These are phyloP conservation scores for Capronia coronata DNA, from an alignment of 2,329 filamentous ascomycete species.

Conservation along the genomic window DNA sequence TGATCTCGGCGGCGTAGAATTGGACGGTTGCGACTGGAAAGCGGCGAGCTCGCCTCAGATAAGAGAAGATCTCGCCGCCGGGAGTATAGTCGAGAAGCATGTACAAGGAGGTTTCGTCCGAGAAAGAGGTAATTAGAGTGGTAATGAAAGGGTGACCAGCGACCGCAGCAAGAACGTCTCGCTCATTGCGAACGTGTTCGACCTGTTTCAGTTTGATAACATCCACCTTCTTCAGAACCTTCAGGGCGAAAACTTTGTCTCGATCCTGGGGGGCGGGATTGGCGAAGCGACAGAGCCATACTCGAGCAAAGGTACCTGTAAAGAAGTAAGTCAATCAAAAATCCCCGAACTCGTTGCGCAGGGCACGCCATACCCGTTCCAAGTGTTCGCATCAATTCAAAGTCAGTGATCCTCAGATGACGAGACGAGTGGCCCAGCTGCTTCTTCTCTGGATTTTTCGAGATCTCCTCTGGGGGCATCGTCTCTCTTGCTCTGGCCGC, in stretches of 20 bases:
- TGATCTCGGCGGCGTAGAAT: constrained; percentile 62
- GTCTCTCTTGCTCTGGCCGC: constrained; percentile 10
- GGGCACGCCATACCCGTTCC: constrained; percentile 39
- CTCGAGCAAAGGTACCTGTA: constrained; percentile 46
- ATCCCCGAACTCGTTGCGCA: neutral
- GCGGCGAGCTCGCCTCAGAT: constrained; percentile 54
- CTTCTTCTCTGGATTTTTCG: constrained; percentile 36
- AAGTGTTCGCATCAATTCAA: constrained; percentile 44
- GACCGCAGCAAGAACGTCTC: constrained; percentile 56
- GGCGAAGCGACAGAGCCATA: constrained; percentile 44
- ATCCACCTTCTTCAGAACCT: constrained; percentile 47
- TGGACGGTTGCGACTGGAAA: constrained; percentile 55
- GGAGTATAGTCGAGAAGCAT: constrained; percentile 60
- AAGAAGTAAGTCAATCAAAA: constrained; percentile 7
- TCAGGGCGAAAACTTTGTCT: constrained; percentile 44
- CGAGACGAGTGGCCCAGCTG: constrained; percentile 35
- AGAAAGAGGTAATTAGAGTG: constrained; percentile 58
- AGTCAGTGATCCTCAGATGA: constrained; percentile 39
- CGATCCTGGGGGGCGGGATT: constrained; percentile 33
- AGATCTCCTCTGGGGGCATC: constrained; percentile 31
- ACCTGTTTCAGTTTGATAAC: constrained; percentile 59
- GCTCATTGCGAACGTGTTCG: constrained; percentile 62
- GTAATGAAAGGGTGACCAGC: constrained; percentile 62
- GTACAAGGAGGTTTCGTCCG: constrained; percentile 54
- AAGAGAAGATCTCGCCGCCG: constrained; percentile 61